Evolutionary conservation across 495 filamentous ascomycete species (phyloP).

Genomic region (Lophiotrema nucula): DNA sequence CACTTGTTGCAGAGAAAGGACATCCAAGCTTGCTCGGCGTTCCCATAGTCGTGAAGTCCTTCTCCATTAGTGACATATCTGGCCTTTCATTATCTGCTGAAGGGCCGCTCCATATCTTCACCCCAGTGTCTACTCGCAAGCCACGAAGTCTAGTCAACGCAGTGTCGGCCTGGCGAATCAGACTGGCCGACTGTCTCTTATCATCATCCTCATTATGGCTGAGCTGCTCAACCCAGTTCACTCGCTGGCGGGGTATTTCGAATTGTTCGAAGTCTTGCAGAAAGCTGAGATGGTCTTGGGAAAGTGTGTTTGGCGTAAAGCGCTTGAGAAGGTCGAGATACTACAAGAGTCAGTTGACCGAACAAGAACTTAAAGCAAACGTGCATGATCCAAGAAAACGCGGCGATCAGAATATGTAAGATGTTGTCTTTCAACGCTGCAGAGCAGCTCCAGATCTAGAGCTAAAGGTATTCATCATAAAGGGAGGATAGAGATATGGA

Average conservation of each 20-base stretch:
- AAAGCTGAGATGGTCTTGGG: constrained; percentile 27
- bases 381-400: background rate
- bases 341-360: constrained; percentile 32
- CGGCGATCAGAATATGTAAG: constrained; percentile 7
- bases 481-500: constrained; percentile 2
- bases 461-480: constrained; percentile 65
- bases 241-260: background rate
- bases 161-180: constrained; percentile 25
- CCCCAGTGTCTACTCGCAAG: constrained; percentile 14
- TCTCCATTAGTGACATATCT: constrained; percentile 51
- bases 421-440: constrained; percentile 54
- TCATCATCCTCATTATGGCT: constrained; percentile 19
- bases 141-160: constrained; percentile 1
- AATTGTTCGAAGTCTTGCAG: constrained; percentile 17
- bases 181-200: constrained; percentile 6
- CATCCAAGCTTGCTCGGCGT: constrained; percentile 61
- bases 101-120: constrained; percentile 46
- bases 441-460: constrained; percentile 68
- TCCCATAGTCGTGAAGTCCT: constrained; percentile 64
- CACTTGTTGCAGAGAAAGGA: constrained; percentile 51
- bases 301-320: constrained; percentile 20
- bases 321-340: constrained; percentile 41
- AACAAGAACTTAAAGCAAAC: background rate
- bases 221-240: constrained; percentile 25
- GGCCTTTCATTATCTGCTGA: constrained; percentile 44